These are phyloP conservation scores for Backusella sp. DNA, from an alignment of 192 early-diverging fungal genomes.

Conservation along the genomic window DNA sequence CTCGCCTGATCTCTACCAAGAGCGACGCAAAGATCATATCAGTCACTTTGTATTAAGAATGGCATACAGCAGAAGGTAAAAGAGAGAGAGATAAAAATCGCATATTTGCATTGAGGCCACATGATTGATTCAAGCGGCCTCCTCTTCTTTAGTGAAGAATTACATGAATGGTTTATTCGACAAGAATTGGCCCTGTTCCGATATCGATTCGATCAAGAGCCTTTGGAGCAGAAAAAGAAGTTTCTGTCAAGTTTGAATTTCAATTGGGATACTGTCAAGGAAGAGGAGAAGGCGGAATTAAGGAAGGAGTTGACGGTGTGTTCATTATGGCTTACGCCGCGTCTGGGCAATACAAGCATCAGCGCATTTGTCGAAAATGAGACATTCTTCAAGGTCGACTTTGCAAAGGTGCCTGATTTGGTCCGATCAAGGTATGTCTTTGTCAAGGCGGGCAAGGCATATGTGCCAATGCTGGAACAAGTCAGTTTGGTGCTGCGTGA, in stretches of 20 bases:
- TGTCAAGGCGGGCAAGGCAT: slow-evolving; percentile 63
- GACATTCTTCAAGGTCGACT: slow-evolving; percentile 62
- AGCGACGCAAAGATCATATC: slow-evolving; percentile 79
- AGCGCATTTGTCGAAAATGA: slow-evolving; percentile 31
- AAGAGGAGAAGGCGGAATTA: slow-evolving; percentile 32
- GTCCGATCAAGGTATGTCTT: slow-evolving; percentile 60
- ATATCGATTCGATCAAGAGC: slow-evolving; percentile 45
- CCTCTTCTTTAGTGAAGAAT: slow-evolving; percentile 52
- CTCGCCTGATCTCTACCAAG: slow-evolving; percentile 44
- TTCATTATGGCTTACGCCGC: not conserved
- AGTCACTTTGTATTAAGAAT: slow-evolving; percentile 82
- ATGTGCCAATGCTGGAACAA: slow-evolving; percentile 73
- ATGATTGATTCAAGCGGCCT: not conserved
- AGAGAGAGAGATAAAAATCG: slow-evolving; percentile 8
- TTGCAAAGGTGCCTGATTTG: slow-evolving; percentile 64
- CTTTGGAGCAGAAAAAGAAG: slow-evolving; percentile 43
- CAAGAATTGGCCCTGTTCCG: slow-evolving; percentile 67
- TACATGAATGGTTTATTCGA: slow-evolving; percentile 74
- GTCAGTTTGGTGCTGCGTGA: slow-evolving; percentile 71
- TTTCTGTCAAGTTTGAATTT: slow-evolving; percentile 54
- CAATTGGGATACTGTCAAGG: slow-evolving; percentile 45
- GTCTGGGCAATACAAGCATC: not conserved
- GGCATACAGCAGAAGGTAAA: slow-evolving; percentile 63
- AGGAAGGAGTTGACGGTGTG: slow-evolving; percentile 15
- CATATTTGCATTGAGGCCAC: not conserved